Percentiles rank a stretch among this genome's conserved stretches.
Evolutionary conservation across 2,329 filamentous ascomycete genomes (phyloP).

Genomic region (Amylocarpus encephaloides): DNA sequence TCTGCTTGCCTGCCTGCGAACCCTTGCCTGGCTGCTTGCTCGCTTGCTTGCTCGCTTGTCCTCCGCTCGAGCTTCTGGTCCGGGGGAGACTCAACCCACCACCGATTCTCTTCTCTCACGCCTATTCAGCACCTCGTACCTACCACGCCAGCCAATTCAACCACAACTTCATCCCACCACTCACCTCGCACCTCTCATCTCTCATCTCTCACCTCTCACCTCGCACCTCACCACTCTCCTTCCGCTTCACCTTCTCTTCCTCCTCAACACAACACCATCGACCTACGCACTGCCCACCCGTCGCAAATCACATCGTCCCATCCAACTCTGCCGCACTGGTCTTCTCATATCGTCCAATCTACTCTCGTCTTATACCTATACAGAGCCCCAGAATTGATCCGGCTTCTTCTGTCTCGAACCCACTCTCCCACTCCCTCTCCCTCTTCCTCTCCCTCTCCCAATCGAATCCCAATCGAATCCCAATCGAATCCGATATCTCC

Average conservation of each 20-base stretch:
- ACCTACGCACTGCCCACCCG: neutral
- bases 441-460: too few species aligned
- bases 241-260: neutral
- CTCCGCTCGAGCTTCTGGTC: too few species aligned
- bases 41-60: too few species aligned
- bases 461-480: too few species aligned
- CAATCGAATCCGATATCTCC: neutral
- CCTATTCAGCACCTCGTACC: too few species aligned
- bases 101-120: neutral
- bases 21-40: too few species aligned
- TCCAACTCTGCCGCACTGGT: slow-evolving; percentile 4
- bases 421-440: too few species aligned
- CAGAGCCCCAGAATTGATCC: too few species aligned
- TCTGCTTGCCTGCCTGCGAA: too few species aligned
- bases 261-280: neutral
- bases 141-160: neutral
- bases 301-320: neutral
- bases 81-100: neutral
- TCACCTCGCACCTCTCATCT: neutral
- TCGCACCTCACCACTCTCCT: neutral
- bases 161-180: too few species aligned
- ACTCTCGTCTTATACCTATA: too few species aligned
- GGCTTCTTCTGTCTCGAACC: too few species aligned
- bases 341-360: neutral
- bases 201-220: neutral